Evolutionary conservation across 148 eudicot genomes (phyloP).

Genomic region (Euryodendron excelsum): DNA sequence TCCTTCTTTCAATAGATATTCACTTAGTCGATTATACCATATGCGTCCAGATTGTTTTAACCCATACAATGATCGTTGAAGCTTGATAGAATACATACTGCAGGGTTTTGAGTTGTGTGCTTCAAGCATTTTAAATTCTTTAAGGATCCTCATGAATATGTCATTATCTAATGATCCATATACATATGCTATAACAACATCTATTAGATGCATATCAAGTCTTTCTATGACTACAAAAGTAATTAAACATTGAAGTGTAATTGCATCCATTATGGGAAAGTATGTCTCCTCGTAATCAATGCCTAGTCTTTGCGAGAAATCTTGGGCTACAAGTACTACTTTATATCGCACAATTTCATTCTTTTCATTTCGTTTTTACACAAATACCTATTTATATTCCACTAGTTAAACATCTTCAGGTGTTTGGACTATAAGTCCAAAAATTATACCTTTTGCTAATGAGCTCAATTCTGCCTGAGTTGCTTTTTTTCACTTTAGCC

Average conservation of each 20-base stretch:
- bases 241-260: background rate
- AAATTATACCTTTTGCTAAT: background rate
- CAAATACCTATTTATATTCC: background rate
- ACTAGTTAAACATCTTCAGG: background rate
- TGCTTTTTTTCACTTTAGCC: conserved; percentile 20
- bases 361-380: background rate
- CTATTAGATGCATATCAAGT: conserved; percentile 14
- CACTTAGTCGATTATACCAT: conserved; percentile 9
- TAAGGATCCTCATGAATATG: conserved; percentile 3
- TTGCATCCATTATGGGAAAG: background rate
- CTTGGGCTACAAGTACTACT: background rate
- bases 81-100: conserved; percentile 1
- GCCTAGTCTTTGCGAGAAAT: background rate
- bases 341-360: background rate
- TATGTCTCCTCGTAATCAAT: background rate
- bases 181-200: conserved; percentile 10
- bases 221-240: background rate
- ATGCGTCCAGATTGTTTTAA: conserved; percentile 8
- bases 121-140: background rate
- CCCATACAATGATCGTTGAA: background rate
- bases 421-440: background rate
- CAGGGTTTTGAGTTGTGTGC: background rate
- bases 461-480: conserved; percentile 11
- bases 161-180: conserved; percentile 19
- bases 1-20: conserved; percentile 5